Conservation (phyloP, 2,329 filamentous ascomycete genomes). For the Aspergillus sp. region DNA sequence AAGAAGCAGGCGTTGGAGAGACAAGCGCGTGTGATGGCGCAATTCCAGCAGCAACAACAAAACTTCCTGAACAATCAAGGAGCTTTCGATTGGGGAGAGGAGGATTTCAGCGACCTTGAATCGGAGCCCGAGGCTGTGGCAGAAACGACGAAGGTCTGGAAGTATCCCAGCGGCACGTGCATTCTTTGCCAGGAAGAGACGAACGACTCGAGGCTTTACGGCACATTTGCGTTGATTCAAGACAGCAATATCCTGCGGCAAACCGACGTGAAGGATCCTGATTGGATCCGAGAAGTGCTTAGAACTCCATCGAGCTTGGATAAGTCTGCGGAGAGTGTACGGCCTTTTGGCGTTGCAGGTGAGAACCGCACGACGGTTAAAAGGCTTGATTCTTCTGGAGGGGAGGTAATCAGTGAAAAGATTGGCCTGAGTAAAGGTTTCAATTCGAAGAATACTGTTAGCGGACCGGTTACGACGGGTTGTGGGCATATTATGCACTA, state of each 20-base stretch:
- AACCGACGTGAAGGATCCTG: constrained; percentile 76
- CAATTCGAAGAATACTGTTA: constrained; percentile 61
- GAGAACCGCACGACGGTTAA: constrained; percentile 77
- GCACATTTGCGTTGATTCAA: constrained; percentile 85
- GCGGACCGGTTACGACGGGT: constrained; percentile 80
- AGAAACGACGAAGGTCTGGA: constrained; percentile 75
- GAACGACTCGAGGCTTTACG: constrained; percentile 82
- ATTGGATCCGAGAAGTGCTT: constrained; percentile 79
- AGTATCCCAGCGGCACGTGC: constrained; percentile 88
- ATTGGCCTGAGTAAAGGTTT: constrained; percentile 90
- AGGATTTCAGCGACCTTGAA: constrained; percentile 67
- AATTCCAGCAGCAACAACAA: constrained; percentile 96
- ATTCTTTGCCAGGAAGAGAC: constrained; percentile 97
- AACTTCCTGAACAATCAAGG: constrained; percentile 87
- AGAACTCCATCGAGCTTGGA: constrained; percentile 80
- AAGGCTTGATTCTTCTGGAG: constrained; percentile 71
- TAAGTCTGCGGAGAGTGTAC: constrained; percentile 73
- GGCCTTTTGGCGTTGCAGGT: constrained; percentile 86
- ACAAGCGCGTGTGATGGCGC: constrained; percentile 92
- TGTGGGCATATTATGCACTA: constrained; percentile 99
- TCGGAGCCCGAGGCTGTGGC: constrained; percentile 49
- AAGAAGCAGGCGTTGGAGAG: constrained; percentile 88
- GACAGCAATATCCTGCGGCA: constrained; percentile 84
- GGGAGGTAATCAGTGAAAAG: constrained; percentile 68
- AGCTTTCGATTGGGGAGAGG: constrained; percentile 83